phyloP scores from a whole-genome alignment of 2,329 filamentous ascomycete species.

The Fonsecaea pedrosoi region DNA sequence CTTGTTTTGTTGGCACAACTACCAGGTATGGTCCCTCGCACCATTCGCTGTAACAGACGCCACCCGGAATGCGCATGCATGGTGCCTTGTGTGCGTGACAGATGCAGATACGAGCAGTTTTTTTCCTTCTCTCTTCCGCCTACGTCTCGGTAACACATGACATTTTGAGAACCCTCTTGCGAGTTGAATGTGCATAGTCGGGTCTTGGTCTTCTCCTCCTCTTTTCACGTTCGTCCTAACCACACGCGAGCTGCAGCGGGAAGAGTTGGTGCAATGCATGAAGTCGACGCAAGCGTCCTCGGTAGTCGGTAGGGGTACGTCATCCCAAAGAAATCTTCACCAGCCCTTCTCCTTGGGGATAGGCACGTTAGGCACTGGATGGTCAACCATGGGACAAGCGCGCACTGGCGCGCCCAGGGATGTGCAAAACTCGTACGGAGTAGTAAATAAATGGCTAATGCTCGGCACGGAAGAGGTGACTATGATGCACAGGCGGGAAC shows the following conservation, averaged over 20 bases:
- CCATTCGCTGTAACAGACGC: not conserved
- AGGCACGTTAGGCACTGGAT: no score
- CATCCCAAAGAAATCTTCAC: not conserved
- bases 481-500: not conserved
- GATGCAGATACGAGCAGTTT: slow-evolving; percentile 3
- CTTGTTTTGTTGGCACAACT: not conserved
- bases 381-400: not conserved
- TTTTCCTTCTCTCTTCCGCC: not conserved
- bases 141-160: slow-evolving; percentile 16
- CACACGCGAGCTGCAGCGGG: not conserved
- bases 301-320: not conserved
- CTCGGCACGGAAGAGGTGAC: slow-evolving; percentile 12
- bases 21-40: not conserved
- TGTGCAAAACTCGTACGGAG: slow-evolving; percentile 1
- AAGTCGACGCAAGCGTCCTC: not conserved
- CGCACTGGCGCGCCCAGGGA: not conserved
- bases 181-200: slow-evolving; percentile 2
- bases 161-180: slow-evolving; percentile 16
- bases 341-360: not conserved
- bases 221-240: not conserved
- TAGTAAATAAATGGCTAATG: slow-evolving; percentile 3
- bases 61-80: not conserved
- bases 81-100: slow-evolving; percentile 1
- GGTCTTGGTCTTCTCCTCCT: not conserved
- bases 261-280: slow-evolving; percentile 7